Conservation (phyloP, 257 asterid genomes). For the Salvia miltiorrhiza region DNA sequence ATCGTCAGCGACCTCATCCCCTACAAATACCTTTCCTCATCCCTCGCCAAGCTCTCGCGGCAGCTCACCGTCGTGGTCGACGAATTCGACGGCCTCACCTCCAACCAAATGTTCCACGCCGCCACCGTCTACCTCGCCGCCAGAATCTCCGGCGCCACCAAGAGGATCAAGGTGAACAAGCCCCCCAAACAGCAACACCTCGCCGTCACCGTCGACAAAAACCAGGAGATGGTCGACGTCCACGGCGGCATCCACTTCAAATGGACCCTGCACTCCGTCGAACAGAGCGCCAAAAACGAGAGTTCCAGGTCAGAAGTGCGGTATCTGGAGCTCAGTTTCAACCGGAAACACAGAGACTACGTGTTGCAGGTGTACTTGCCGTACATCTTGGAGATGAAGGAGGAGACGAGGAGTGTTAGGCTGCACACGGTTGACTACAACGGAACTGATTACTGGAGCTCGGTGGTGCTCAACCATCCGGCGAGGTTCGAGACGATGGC, state of each 20-base stretch:
- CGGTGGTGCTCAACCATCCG: conserved; percentile 66
- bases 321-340: conserved; percentile 54
- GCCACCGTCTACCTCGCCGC: conserved; percentile 52
- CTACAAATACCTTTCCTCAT: conserved; percentile 38
- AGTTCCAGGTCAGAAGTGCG: conserved; percentile 33
- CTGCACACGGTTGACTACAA: conserved; percentile 65
- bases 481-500: conserved; percentile 65
- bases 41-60: conserved; percentile 43
- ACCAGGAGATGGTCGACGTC: conserved; percentile 48
- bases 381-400: conserved; percentile 44
- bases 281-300: conserved; percentile 15
- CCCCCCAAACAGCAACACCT: conserved; percentile 51
- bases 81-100: conserved; percentile 61
- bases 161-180: conserved; percentile 55
- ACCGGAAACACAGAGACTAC: conserved; percentile 44
- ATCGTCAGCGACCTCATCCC: conserved; percentile 55
- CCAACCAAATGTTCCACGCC: conserved; percentile 60
- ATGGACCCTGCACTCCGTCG: conserved; percentile 54
- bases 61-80: conserved; percentile 58
- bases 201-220: conserved; percentile 47
- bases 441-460: conserved; percentile 69
- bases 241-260: conserved; percentile 30
- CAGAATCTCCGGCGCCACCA: conserved; percentile 45
- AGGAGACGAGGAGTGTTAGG: conserved; percentile 45
- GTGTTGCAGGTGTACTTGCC: conserved; percentile 49